Base-by-base conservation (phyloP, 306 rosid species). In the Pyrus communis region DNA sequence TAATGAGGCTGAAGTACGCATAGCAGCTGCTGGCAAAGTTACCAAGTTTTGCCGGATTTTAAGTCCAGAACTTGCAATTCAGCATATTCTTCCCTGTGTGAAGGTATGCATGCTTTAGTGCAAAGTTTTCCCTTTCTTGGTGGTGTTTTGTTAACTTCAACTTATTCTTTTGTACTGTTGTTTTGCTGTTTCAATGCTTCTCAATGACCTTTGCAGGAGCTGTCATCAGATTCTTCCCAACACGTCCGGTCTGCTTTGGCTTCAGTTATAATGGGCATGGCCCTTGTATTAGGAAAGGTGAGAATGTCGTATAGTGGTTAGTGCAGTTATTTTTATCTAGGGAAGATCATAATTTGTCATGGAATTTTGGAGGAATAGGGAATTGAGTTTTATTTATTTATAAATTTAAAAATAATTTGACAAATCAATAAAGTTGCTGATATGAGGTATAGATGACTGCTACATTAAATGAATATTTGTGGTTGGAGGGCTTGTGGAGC, bases 191-290 rank as follows among this genome's bases (percentile, higher is more conserved):
- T 65, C 65, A 82, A 27, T 77, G 52, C 55, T 78, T 73, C 52
- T 25, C 67, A 75, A 68, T 75, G 70, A 83, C 65, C 80, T 76
- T 65, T 83, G 81, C 86, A 95, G 98, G 98, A 95, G 81, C 80
- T 95, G 74, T 95, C 98, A 69, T 87, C 98, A 76, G 98, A 95
- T 86, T 95, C 98, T 68, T 95, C 98, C 18, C 98, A 95, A 84
- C 98, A 95, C 84, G 98, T 95, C 66, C 97, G 98, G 38, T 95
- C 98, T 85, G 97, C 97, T 40, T 80, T 95, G 80, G 98, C 98
- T 87, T 92, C 98, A 45, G 98, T 95, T 51, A 95, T 95, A 82
- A 95, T 92, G 97, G 98, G 98, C 79, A 92, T 92, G 96, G 97
- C 98, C 77, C 97, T 97, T 43, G 94, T 95, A 46, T 75, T 95